phyloP scores from a whole-genome alignment of 345 rosid genomes.

The Moricandia moricandioides region DNA sequence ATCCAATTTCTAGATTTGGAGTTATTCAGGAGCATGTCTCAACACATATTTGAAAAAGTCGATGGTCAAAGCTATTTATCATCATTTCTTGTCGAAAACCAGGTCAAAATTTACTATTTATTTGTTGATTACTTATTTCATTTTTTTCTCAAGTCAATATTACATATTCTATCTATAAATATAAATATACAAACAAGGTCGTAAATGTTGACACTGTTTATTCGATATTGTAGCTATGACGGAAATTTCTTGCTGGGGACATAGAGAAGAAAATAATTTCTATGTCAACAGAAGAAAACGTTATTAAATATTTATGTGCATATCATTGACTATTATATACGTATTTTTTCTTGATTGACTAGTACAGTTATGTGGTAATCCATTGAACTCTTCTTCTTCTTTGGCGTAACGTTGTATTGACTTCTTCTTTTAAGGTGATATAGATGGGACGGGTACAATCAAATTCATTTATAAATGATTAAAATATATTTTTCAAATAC shows the following conservation, averaged over 20 bases:
- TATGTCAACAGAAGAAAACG: neutral
- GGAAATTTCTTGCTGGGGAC: neutral
- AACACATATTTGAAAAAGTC: neutral
- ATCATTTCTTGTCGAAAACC: neutral
- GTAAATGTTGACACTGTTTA: neutral
- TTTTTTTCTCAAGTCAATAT: neutral
- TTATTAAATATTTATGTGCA: neutral
- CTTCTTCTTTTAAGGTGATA: constrained; percentile 13
- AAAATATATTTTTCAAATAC: neutral
- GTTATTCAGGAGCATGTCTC: constrained; percentile 5
- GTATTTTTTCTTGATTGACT: constrained; percentile 14
- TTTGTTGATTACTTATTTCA: neutral
- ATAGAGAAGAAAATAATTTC: neutral
- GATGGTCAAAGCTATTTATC: constrained; percentile 1
- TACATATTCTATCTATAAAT: neutral
- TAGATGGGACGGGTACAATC: neutral
- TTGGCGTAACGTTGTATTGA: constrained; percentile 17
- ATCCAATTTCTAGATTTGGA: neutral
- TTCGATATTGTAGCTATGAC: neutral
- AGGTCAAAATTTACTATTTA: constrained; percentile 5
- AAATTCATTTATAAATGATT: neutral
- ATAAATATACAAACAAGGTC: neutral
- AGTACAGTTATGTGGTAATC: neutral
- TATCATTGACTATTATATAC: constrained; percentile 8
- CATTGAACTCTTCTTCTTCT: constrained; percentile 14